phyloP scores from a whole-genome alignment of 23 red algal species.

The Gracilaria domingensis region DNA sequence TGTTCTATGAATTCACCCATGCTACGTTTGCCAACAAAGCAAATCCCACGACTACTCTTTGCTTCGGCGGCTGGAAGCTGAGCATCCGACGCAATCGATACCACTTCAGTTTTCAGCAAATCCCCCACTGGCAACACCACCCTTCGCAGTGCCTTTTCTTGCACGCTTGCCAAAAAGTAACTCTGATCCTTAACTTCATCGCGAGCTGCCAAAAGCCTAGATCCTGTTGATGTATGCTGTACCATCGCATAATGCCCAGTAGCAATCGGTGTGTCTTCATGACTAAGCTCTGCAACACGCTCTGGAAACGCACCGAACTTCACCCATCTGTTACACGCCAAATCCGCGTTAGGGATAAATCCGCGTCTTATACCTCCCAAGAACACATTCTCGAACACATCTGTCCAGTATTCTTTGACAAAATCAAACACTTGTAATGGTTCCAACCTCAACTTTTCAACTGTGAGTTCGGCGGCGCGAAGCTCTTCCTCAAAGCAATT shows the following conservation, averaged over 20 bases:
- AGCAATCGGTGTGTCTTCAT: constrained; percentile 48
- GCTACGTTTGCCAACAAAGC: constrained; percentile 82
- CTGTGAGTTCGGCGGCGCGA: constrained; percentile 24
- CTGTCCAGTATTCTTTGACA: constrained; percentile 78
- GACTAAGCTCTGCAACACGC: not conserved
- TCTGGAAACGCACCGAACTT: constrained; percentile 85
- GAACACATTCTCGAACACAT: constrained; percentile 78
- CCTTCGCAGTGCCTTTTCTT: constrained; percentile 30
- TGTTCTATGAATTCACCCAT: constrained; percentile 59
- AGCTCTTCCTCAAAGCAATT: constrained; percentile 69
- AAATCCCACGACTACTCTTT: constrained; percentile 78
- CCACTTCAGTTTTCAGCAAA: constrained; percentile 64
- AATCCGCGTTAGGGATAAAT: constrained; percentile 73
- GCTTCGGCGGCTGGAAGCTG: constrained; percentile 59
- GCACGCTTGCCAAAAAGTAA: constrained; percentile 83
- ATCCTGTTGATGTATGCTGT: not conserved
- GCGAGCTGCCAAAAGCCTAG: constrained; percentile 38
- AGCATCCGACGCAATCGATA: constrained; percentile 40
- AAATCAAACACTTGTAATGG: constrained; percentile 66
- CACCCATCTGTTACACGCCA: constrained; percentile 82
- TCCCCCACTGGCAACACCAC: constrained; percentile 76
- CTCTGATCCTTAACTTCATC: constrained; percentile 83
- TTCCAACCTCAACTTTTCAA: constrained; percentile 30
- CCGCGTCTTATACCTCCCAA: constrained; percentile 57
- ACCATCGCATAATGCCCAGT: constrained; percentile 87